Evolutionary conservation across 2,329 filamentous ascomycete genomes (phyloP).

Genomic region (Colletotrichum musicola): DNA sequence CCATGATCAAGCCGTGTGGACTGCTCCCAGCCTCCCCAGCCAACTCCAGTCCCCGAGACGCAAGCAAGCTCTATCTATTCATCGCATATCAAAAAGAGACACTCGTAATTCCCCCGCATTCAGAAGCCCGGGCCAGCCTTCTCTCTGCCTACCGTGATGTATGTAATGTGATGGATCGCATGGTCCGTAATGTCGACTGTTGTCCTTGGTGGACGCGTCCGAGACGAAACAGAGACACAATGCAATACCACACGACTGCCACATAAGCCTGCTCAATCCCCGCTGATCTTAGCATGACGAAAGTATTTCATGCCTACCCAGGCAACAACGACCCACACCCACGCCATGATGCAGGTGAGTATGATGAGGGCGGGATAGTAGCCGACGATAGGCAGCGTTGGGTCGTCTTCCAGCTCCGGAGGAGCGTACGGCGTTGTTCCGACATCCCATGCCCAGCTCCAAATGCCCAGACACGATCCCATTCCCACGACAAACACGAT

Average conservation of each 20-base stretch:
- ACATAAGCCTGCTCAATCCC: constrained; percentile 59
- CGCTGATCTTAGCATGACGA: constrained; percentile 90
- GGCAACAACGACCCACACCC: constrained; percentile 97
- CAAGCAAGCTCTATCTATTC: too few species aligned
- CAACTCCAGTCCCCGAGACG: too few species aligned
- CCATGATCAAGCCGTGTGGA: too few species aligned
- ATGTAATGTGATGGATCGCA: too few species aligned
- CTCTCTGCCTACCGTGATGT: too few species aligned
- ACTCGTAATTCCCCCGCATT: too few species aligned
- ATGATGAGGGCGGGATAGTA: constrained; percentile 97
- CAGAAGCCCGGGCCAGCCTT: too few species aligned
- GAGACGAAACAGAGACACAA: too few species aligned
- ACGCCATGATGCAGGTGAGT: constrained; percentile 94
- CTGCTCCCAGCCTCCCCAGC: too few species aligned
- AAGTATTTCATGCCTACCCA: constrained; percentile 99
- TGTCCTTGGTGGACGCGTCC: too few species aligned
- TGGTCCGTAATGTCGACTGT: too few species aligned
- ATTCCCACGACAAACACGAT: constrained; percentile 96
- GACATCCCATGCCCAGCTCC: constrained; percentile 99
- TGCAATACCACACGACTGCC: background rate
- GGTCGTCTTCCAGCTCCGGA: constrained; percentile 94
- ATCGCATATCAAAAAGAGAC: too few species aligned
- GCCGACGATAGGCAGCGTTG: constrained; percentile 92
- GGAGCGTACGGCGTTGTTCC: constrained; percentile 96
- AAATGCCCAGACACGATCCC: constrained; percentile 93